Evolutionary conservation across 1,284 basidiomycete species (phyloP), one percentile per base, ranked within the genome.

Genomic region (Ganoderma sinense): DNA sequence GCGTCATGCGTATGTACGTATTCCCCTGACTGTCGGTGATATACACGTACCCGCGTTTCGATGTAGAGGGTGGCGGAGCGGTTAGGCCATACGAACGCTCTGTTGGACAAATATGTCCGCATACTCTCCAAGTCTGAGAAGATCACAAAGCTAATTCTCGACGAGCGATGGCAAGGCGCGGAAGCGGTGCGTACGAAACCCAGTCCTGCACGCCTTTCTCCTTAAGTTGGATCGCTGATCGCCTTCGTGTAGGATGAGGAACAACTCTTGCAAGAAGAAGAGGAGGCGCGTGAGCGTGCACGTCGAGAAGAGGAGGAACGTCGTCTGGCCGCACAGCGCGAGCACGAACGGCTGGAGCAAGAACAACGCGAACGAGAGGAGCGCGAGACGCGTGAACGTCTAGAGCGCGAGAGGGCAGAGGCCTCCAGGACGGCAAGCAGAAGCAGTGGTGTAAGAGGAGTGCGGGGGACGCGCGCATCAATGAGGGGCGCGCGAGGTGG

Each of bases 161-260:
- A 94, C 77, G 90, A 93, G 71, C 82, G 87, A 69, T 94, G 91
- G 91, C 81, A 87, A 68, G 92, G 93, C 2, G 91, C 88, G 59
- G 89, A 91, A 70, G 86, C 83, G 62, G 92, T 93, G 77, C 79
- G 89, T 79, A 23, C 36, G 4, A 40, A 40, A 14, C 11, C 31
- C 20, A 23, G 39, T n/a, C 20, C 36, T 23, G 33, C 20, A 23
- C 23, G 16, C n/a, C 18, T 39, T 11, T n/a, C 14, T n/a, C n/a
- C 51, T 8, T 31, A 33, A 16, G 8, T 53, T 36, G n/a, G 4
- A 11, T 7, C 7, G 0, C 36, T 14, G 6, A 11, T n/a, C 39
- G 58, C 14, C 33, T 39, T 1, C 18, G 2, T 4, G 1, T 72
- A 94, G 91, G 92, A 94, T 65, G 88, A 90, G 68, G 84, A 84